These are phyloP conservation scores for Oenanthe javanica DNA, from an alignment of 140 eudicot species.

Conservation along the genomic window DNA sequence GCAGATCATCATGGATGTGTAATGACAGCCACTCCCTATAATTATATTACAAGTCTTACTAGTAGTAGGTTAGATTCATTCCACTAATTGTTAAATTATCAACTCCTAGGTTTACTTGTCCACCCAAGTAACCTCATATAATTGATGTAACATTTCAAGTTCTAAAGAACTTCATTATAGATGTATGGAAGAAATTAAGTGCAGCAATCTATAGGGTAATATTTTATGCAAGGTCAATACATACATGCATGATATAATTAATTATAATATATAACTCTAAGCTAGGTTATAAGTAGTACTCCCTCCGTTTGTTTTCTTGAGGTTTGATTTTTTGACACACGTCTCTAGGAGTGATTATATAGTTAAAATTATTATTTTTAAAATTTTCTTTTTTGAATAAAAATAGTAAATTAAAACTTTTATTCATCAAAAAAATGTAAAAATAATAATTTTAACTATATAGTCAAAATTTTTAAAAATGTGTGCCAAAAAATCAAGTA, in stretches of 20 bases:
- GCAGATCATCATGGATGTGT: constrained; percentile 17
- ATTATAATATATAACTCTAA: too few species aligned
- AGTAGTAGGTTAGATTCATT: constrained; percentile 36
- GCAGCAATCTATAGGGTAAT: not conserved
- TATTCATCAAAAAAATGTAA: too few species aligned
- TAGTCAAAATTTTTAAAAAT: too few species aligned
- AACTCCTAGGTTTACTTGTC: constrained; percentile 30
- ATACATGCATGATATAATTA: not conserved
- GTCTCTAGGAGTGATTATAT: too few species aligned
- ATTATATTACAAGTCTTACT: not conserved
- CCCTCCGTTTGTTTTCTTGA: too few species aligned
- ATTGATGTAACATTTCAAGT: not conserved
- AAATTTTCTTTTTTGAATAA: too few species aligned
- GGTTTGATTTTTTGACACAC: too few species aligned
- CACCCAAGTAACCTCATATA: constrained; percentile 18
- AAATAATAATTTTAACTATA: too few species aligned
- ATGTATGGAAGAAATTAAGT: not conserved
- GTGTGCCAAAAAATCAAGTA: too few species aligned
- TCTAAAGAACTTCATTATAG: not conserved
- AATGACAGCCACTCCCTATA: constrained; percentile 24
- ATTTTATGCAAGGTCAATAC: constrained; percentile 1
- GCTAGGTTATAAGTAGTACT: too few species aligned
- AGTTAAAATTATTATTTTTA: too few species aligned
- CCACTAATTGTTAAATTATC: constrained; percentile 11
- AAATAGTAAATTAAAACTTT: too few species aligned